These are phyloP conservation scores for Termitomyces sp. DNA, from an alignment of 768 basidiomycete species.

Conservation along the genomic window DNA sequence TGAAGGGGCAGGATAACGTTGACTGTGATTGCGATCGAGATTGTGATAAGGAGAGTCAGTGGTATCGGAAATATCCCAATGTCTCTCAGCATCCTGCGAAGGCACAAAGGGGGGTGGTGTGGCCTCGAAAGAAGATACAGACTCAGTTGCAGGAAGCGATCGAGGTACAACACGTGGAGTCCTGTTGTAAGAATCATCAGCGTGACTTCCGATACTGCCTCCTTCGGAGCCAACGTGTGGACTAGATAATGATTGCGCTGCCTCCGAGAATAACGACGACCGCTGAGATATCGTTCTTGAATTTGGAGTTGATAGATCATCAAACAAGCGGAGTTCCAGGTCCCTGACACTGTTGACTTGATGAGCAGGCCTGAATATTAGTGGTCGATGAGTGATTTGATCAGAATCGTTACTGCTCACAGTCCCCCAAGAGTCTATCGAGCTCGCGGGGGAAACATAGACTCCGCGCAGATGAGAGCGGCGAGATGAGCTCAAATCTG, in stretches of 20 bases:
- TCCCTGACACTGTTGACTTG: slow-evolving; percentile 8
- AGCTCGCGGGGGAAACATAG: not conserved
- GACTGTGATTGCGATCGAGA: slow-evolving; percentile 1
- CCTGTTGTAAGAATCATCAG: not conserved
- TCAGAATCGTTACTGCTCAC: not conserved
- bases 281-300: not conserved
- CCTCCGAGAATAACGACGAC: slow-evolving; percentile 3
- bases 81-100: not conserved
- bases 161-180: slow-evolving; percentile 4
- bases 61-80: not conserved
- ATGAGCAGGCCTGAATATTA: slow-evolving; percentile 5
- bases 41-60: not conserved
- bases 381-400: not conserved
- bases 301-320: not conserved
- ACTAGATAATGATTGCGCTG: not conserved
- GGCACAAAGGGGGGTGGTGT: not conserved
- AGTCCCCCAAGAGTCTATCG: slow-evolving; percentile 14
- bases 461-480: not conserved
- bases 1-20: not conserved
- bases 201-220: not conserved
- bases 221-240: not conserved
- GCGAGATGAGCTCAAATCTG: not conserved
- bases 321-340: slow-evolving; percentile 5
- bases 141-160: slow-evolving; percentile 1
- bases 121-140: not conserved